Base-by-base conservation (phyloP, 495 filamentous ascomycete species). In the Hypoxylon lenormandii region DNA sequence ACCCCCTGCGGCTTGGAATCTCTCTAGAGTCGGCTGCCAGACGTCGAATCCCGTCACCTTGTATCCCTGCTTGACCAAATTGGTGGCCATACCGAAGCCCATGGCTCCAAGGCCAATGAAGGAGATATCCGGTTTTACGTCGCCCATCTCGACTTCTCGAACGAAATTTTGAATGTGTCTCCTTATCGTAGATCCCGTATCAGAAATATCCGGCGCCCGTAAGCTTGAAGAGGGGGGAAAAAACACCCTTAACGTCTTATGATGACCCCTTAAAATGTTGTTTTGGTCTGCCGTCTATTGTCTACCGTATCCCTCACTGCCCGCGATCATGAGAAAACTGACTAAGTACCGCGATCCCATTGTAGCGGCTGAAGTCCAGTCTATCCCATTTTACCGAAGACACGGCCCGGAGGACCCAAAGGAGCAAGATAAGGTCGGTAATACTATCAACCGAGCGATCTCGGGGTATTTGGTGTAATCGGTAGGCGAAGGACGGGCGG, bases 81-180 rank as follows among this genome's bases (percentile, higher is more conserved):
- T 85, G 38, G 87, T 89, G 70, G 92, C 91, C 90, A 94, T 94
- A 66, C 91, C 91, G 74, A 91, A 92, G 72, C 92, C 92, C 92
- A 94, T 95, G 79, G 92, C 91, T 66, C 92, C 92, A 5, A 95
- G 89, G 82, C 92, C 92, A 60, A 91, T 89, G 79, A 94, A 94
- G 66, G 89, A 87, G 56, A 93, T 78, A 48, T 82, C 79, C 7
- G 87, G 83, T 70, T 88, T 83, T 26, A 60, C 36, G 63, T 72
- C 66, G 26, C 74, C 72, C 77, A 79, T 80, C 43, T 60, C 22
- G 16, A 38, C 36, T 19, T 45, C 33, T 16, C 8, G 21, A 15
- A 40, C 8, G 13, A 6, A 49, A 26, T 21, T 49, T 38, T 2
- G 26, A 18, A 12, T 49, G 30, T 15, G 16, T 19, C 10, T 21